Evolutionary conservation across 805 yeast genomes (phyloP).

Genomic region (Saccharomycopsis babjevae): DNA sequence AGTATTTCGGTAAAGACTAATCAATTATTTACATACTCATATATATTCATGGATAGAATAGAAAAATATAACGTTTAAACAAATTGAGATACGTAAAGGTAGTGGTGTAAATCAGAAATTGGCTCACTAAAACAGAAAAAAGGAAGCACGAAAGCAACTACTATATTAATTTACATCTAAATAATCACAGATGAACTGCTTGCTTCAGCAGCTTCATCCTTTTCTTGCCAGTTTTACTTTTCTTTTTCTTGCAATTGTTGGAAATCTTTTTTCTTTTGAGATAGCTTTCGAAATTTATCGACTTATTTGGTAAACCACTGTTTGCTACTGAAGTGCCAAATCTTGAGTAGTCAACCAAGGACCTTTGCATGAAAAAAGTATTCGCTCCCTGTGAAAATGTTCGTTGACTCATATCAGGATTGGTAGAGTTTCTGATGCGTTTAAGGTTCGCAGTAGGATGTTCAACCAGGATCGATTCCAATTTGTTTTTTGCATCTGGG

Average conservation of each 20-base stretch:
- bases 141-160: neutral
- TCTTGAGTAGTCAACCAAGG: neutral
- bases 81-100: neutral
- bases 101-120: neutral
- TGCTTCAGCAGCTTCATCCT: neutral
- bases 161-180: no score
- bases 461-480: no score
- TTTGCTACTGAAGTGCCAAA: neutral
- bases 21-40: neutral
- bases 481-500: no score
- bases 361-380: neutral
- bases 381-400: neutral
- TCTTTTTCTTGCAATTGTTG: neutral
- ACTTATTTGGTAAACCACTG: neutral
- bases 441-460: no score
- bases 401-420: no score
- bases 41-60: neutral
- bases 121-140: neutral
- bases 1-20: slow-evolving; percentile 10
- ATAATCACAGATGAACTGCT: neutral
- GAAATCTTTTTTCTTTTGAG: neutral
- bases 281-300: neutral
- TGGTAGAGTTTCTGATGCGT: no score
- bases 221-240: neutral
- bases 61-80: neutral